Percentiles rank a stretch among this genome's conserved stretches.
These are phyloP conservation scores for Umbilicus rupestris DNA, from an alignment of 164 flowering plant genomes.

Conservation along the genomic window DNA sequence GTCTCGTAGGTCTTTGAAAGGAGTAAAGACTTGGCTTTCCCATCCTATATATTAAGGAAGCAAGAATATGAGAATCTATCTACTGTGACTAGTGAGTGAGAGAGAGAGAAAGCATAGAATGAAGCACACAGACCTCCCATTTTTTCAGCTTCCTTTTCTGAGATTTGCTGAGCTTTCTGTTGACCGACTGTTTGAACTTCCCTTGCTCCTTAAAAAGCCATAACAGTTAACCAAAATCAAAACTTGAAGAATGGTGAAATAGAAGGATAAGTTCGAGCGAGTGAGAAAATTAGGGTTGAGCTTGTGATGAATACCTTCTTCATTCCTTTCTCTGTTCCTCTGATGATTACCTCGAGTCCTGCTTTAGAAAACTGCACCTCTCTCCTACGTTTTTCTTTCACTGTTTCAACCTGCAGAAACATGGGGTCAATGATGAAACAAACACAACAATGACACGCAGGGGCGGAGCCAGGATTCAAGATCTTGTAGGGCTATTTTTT, in stretches of 20 bases:
- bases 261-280: too few relatives aligned
- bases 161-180: conserved; percentile 1
- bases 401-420: conserved; percentile 49
- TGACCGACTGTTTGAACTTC: not conserved
- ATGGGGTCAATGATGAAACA: not conserved
- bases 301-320: too few relatives aligned
- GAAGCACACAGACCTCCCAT: not conserved
- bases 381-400: conserved; percentile 53
- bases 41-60: too few relatives aligned
- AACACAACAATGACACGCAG: not conserved
- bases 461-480: too few relatives aligned
- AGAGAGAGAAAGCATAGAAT: not conserved
- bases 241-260: too few relatives aligned
- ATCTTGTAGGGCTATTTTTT: too few relatives aligned
- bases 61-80: not conserved
- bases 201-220: not conserved
- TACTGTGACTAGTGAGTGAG: not conserved
- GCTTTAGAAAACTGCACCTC: conserved; percentile 53
- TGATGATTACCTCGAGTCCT: conserved; percentile 39
- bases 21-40: too few relatives aligned
- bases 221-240: too few relatives aligned
- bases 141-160: conserved; percentile 2
- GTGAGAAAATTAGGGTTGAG: too few relatives aligned
- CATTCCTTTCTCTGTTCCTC: conserved; percentile 26
- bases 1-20: conserved; percentile 36